Percentiles rank a stretch among this genome's conserved stretches.
Conservation (phyloP, 1,284 basidiomycete species). For the Cryptococcus maquisensis region DNA sequence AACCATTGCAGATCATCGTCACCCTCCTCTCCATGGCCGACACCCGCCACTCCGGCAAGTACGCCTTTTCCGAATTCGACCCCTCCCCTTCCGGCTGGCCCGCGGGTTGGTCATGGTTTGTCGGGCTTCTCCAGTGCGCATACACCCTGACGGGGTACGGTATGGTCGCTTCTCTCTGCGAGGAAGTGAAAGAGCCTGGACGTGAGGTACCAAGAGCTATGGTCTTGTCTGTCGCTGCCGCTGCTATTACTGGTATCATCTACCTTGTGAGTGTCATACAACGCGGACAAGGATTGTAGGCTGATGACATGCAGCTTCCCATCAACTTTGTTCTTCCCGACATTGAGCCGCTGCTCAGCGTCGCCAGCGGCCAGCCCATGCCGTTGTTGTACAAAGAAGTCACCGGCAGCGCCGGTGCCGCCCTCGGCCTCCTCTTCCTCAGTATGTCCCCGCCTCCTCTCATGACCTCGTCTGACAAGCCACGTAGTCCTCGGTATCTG, state of each 20-base stretch:
- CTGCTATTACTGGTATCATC: slow-evolving; percentile 50
- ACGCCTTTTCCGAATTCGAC: slow-evolving; percentile 48
- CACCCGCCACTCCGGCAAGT: slow-evolving; percentile 46
- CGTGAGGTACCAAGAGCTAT: slow-evolving; percentile 47
- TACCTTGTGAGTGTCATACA: slow-evolving; percentile 33
- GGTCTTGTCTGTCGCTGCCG: slow-evolving; percentile 50
- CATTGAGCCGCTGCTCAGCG: slow-evolving; percentile 44
- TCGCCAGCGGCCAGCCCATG: slow-evolving; percentile 50
- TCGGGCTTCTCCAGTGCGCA: slow-evolving; percentile 47
- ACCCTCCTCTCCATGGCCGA: slow-evolving; percentile 49
- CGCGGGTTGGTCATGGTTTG: slow-evolving; percentile 48
- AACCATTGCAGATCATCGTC: slow-evolving; percentile 42
- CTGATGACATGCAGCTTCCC: slow-evolving; percentile 38
- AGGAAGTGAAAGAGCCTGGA: slow-evolving; percentile 48
- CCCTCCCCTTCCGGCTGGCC: slow-evolving; percentile 44
- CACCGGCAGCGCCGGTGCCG: slow-evolving; percentile 48
- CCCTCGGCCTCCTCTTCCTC: slow-evolving; percentile 50
- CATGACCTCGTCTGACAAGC: background rate
- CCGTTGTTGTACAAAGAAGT: slow-evolving; percentile 50
- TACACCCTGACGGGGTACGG: slow-evolving; percentile 49
- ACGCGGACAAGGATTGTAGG: background rate
- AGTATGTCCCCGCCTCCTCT: slow-evolving; percentile 22
- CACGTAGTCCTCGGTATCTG: slow-evolving; percentile 49
- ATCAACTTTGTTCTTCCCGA: slow-evolving; percentile 51
- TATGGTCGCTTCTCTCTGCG: slow-evolving; percentile 48